Evolutionary conservation across 2,329 filamentous ascomycete species (phyloP).

Genomic region (Botrytis porri): DNA sequence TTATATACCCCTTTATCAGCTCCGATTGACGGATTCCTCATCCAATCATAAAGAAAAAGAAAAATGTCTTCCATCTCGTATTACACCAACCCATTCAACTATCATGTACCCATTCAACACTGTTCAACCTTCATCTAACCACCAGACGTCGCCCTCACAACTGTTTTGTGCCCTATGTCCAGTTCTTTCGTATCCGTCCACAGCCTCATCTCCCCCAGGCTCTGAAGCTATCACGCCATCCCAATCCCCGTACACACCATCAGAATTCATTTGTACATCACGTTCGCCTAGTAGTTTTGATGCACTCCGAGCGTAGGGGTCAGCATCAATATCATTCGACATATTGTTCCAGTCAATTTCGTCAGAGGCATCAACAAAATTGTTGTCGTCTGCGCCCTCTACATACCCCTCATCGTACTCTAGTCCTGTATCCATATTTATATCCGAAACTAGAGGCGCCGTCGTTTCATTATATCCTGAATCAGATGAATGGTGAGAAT

Average conservation of each 20-base stretch:
- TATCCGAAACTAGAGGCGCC: neutral
- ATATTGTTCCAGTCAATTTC: neutral
- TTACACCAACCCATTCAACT: neutral
- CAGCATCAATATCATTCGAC: neutral
- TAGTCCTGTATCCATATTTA: neutral
- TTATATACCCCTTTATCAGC: neutral
- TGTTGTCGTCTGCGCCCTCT: neutral
- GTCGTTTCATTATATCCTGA: neutral
- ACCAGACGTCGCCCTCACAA: neutral
- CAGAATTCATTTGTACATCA: neutral
- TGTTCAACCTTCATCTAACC: neutral
- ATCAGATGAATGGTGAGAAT: neutral
- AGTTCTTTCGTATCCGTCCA: neutral
- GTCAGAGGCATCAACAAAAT: neutral
- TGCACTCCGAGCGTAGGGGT: neutral
- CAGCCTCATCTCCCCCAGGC: neutral
- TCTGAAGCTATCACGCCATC: neutral
- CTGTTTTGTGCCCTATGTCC: neutral
- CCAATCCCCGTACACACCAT: neutral
- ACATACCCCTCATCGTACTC: neutral
- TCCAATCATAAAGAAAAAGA: neutral
- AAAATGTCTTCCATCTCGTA: neutral
- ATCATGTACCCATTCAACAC: no score
- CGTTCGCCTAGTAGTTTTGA: neutral
- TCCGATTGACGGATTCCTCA: neutral